phyloP scores from a whole-genome alignment of 2,329 filamentous ascomycete species.

The Pseudomassariella vexata region DNA sequence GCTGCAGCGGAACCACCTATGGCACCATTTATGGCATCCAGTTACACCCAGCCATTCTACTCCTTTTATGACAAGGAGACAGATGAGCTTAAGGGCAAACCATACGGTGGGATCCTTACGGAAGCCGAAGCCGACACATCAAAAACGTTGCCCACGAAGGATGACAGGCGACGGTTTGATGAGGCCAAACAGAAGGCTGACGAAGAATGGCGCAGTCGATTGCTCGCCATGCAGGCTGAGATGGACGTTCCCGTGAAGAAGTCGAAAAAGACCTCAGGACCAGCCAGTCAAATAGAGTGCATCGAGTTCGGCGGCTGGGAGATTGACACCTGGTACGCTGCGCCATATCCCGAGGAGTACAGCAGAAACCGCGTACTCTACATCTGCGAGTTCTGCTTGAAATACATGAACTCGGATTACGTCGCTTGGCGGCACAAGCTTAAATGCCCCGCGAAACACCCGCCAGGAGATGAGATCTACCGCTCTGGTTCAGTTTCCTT shows the following conservation, averaged over 20 bases:
- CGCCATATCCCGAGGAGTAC: constrained; percentile 97
- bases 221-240: constrained; percentile 55
- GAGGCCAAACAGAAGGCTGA: constrained; percentile 86
- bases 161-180: constrained; percentile 83
- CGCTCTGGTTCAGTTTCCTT: constrained; percentile 86
- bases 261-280: constrained; percentile 71
- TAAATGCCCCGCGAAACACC: constrained; percentile 94
- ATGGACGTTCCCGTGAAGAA: constrained; percentile 58
- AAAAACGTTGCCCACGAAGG: constrained; percentile 73
- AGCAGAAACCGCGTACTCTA: constrained; percentile 95
- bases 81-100: constrained; percentile 86
- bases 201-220: constrained; percentile 76
- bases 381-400: constrained; percentile 98
- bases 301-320: constrained; percentile 97
- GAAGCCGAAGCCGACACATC: constrained; percentile 88
- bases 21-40: constrained; percentile 50
- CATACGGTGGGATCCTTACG: constrained; percentile 87
- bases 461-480: constrained; percentile 96
- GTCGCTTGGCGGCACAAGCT: constrained; percentile 97
- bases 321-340: constrained; percentile 98
- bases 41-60: constrained; percentile 75
- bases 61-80: constrained; percentile 84
- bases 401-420: constrained; percentile 99
- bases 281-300: constrained; percentile 94
- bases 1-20: constrained; percentile 38